Evolutionary conservation across 1,284 basidiomycete species (phyloP), one percentile per base, ranked within the genome.

Genomic region (Apiotrichum gamsii): DNA sequence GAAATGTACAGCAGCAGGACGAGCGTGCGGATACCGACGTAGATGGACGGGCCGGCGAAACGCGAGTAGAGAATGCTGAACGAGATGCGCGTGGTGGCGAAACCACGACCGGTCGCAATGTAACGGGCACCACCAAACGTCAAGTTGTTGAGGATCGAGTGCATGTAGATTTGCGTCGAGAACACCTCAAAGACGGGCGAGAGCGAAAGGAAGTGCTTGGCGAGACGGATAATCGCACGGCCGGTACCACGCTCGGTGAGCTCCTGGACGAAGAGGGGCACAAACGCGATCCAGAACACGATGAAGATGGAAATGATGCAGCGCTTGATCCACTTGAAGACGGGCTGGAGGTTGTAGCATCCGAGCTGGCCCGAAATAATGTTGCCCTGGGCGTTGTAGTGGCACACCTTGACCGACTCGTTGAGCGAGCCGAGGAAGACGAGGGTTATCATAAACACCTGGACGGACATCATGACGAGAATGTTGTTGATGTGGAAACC

Each of bases 401-500:
- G 69, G 76, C 91, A 96, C 40, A 94, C 80, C 24, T 67, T 67
- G 38, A 96, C 72, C 54, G 84, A 80, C 55, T 83, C 82, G 70
- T 89, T 90, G 51, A 96, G 76, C 5, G 91, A 89, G 39, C 90
- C 93, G 60, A 96, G 75, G 77, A 90, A 95, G 32, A 93, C 83
- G 79, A 96, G 84, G 82, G 69, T 44, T 34, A 90, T 74, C 67
- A 95, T 80, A 79, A 96, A 94, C 49, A 91, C 75, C 73, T 95
- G 91, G 36, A 96, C 88, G 42, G 91, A 90, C 59, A 91, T 73
- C 64, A 96, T 95, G 70, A 96, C 86, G 65, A 98, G 79, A 79
- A 97, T 97, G 73, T 99, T 99, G 80, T 99, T 97, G 77, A 98
- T 93, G 71, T 97, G 93, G 85, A 99, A 99, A 57, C 94, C 95